Evolutionary conservation across 345 rosid genomes (phyloP), one percentile per base, ranked within the genome.

Genomic region (Microthlaspi erraticum): DNA sequence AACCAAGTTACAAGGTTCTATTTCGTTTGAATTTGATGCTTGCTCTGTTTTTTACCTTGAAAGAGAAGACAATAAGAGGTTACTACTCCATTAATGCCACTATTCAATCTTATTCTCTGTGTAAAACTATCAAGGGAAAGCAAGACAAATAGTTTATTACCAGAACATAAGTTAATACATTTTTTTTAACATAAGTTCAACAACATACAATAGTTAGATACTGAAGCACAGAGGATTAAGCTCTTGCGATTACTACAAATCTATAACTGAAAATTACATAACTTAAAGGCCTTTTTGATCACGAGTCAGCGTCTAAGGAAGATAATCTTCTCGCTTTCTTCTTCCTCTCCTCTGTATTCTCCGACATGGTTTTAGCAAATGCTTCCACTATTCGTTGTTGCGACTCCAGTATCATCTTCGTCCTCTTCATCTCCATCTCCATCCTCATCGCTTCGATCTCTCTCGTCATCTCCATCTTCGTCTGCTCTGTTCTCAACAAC

Each of bases 361-460:
- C 94, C 0, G 87, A 75, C 38, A 86, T 79, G 3, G 83, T 86
- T 70, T 83, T 86, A 0, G 94, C 85, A 69, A 93, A 91, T 0
- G 95, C 83, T 56, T 89, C 94, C 36, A 91, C 85, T 19, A 91
- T 84, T 65, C 86, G 73, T 73, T 91, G 94, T 69, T 93, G 98
- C 0, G 96, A 91, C 33, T 91, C 92, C 70, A 93, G 62, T 48
- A 93, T 80, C 98, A 93, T 87, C 79, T 84, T 84, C 0, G 96
- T 91, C 16, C 89, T 79, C 85, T 91, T 91, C 93, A 88, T 84
- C 82, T 91, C 97, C 86, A 86, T 91, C 7, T 89, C 96, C 93
- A 91, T 91, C 37, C 94, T 84, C 95, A 82, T 87, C 0, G 77
- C 78, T 74, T 93, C 99, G 1, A 93, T 81, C 85, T 91, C 99